Evolutionary conservation across 139 green algal species (phyloP).

Genomic region (Eudorina sp.): DNA sequence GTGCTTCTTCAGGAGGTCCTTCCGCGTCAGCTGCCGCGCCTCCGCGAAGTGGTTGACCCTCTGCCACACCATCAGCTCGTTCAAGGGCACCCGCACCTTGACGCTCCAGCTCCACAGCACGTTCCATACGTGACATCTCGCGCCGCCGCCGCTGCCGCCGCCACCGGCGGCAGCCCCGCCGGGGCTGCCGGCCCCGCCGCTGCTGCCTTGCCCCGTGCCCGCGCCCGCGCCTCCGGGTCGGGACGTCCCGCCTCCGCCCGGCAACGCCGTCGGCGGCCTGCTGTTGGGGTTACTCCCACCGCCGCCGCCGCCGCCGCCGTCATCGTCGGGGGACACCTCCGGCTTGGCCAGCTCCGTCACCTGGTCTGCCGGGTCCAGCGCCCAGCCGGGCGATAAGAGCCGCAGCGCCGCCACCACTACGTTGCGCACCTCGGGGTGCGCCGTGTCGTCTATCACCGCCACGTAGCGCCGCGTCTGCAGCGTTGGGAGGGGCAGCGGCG

Average conservation of each 20-base stretch:
- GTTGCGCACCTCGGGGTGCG: conserved; percentile 57
- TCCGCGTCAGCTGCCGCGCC: conserved; percentile 68
- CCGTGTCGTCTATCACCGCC: conserved; percentile 54
- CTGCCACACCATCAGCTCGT: conserved; percentile 70
- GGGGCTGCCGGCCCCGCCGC: background rate
- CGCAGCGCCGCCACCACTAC: conserved; percentile 25
- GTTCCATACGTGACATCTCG: conserved; percentile 59
- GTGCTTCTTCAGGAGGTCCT: conserved; percentile 73
- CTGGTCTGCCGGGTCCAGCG: conserved; percentile 52
- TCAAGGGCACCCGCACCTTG: conserved; percentile 41
- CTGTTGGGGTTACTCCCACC: background rate
- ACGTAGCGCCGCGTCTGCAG: conserved; percentile 43
- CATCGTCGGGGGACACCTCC: conserved; percentile 8
- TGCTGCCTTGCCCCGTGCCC: background rate
- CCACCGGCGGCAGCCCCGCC: background rate
- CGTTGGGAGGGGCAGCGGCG: background rate
- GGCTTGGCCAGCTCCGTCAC: conserved; percentile 49
- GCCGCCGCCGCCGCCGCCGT: background rate
- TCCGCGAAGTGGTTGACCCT: conserved; percentile 72
- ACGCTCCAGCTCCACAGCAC: conserved; percentile 65
- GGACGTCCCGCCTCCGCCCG: background rate
- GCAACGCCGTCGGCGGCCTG: background rate
- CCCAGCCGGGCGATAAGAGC: conserved; percentile 10
- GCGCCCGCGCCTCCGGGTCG: background rate
- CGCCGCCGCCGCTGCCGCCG: background rate